A percentile compares a stretch with the other conserved stretches of the same genome.
phyloP scores from a whole-genome alignment of 2,329 filamentous ascomycete genomes.

The Biscogniauxia sp. region DNA sequence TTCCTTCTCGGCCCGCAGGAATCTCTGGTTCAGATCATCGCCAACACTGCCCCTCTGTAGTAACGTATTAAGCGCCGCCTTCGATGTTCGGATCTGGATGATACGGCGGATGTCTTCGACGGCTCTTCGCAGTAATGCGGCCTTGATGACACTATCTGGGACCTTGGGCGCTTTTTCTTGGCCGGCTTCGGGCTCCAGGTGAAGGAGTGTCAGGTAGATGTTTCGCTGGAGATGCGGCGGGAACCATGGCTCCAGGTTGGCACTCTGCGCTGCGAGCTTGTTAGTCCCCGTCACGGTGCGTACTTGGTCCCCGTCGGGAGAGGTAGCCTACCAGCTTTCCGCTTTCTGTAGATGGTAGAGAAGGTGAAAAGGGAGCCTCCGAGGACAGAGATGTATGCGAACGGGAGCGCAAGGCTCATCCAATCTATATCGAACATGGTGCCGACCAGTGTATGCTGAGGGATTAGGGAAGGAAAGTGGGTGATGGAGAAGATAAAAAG shows the following conservation, averaged over 20 bases:
- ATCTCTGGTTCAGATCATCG: constrained; percentile 93
- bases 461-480: constrained; percentile 4
- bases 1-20: constrained; percentile 90
- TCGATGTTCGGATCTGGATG: constrained; percentile 82
- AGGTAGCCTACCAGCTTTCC: constrained; percentile 69
- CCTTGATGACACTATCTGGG: constrained; percentile 82
- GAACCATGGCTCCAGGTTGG: constrained; percentile 93
- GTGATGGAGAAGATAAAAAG: constrained; percentile 5
- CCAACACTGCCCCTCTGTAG: constrained; percentile 90
- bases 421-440: constrained; percentile 65
- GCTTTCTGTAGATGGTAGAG: constrained; percentile 87
- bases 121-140: constrained; percentile 83
- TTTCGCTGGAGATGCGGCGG: constrained; percentile 86
- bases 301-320: not conserved
- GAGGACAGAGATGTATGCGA: constrained; percentile 86
- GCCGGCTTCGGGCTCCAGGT: constrained; percentile 64
- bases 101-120: constrained; percentile 92
- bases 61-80: constrained; percentile 79
- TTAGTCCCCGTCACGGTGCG: not conserved
- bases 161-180: constrained; percentile 67
- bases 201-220: constrained; percentile 88
- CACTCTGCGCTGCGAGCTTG: constrained; percentile 61
- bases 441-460: constrained; percentile 8
- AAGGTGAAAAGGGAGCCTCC: constrained; percentile 88
- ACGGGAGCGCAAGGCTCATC: constrained; percentile 79